Evolutionary conservation across 2,329 filamentous ascomycete genomes (phyloP).

Genomic region (Aspergillus sp.): DNA sequence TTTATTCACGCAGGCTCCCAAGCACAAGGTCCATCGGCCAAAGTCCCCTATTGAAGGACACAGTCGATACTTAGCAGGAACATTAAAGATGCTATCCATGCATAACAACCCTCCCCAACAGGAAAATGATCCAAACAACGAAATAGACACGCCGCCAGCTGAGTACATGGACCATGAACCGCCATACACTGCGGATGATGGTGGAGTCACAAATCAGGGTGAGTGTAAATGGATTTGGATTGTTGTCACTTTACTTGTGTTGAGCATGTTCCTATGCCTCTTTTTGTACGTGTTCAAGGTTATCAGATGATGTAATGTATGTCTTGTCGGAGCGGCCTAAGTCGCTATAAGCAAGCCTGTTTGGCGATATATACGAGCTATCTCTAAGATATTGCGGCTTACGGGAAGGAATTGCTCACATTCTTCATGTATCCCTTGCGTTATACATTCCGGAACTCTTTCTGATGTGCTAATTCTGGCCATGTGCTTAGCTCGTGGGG

Average conservation of each 20-base stretch:
- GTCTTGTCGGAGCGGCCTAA: not conserved
- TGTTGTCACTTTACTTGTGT: constrained; percentile 20
- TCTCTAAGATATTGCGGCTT: not conserved
- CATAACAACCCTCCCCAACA: not conserved
- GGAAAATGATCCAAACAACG: no score
- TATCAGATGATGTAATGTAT: constrained; percentile 18
- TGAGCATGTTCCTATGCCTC: constrained; percentile 27
- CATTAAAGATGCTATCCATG: not conserved
- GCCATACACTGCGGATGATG: not conserved
- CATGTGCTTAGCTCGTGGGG: not conserved
- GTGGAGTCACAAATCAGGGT: constrained; percentile 4
- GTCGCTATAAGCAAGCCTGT: not conserved
- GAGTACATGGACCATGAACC: not conserved
- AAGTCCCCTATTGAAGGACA: not conserved
- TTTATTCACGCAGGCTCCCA: not conserved
- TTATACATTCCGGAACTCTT: constrained; percentile 10
- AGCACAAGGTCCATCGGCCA: not conserved
- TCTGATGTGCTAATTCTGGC: constrained; percentile 11
- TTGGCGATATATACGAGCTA: not conserved
- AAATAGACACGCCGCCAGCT: not conserved
- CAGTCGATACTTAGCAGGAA: not conserved
- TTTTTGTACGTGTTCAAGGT: constrained; percentile 28
- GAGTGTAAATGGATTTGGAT: constrained; percentile 29
- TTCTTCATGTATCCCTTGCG: constrained; percentile 19
- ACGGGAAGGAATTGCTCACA: constrained; percentile 8